A percentile compares a stretch with the other conserved stretches of the same genome.
phyloP scores from a whole-genome alignment of 352 stramenopile species.

The Blastocystis sp. region DNA sequence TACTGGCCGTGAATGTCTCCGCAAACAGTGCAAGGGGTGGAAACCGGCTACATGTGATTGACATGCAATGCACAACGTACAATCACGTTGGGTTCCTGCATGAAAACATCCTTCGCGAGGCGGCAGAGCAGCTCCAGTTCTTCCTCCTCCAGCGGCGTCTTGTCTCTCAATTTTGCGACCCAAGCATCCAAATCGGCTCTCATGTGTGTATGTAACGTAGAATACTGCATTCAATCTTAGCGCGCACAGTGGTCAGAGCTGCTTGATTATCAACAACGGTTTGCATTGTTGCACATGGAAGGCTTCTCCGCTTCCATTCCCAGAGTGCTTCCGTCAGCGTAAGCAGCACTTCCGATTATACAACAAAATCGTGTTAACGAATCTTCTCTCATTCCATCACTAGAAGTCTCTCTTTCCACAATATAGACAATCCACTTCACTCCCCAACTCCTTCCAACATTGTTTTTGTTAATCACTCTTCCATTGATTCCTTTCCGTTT shows the following conservation, averaged over 20 bases:
- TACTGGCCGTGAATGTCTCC: slow-evolving; percentile 85
- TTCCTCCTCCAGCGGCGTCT: slow-evolving; percentile 80
- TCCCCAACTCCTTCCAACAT: not conserved
- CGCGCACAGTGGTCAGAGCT: slow-evolving; percentile 27
- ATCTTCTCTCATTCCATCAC: too few relatives aligned
- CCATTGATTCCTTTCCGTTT: not conserved
- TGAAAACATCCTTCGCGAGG: slow-evolving; percentile 83
- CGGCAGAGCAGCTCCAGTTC: slow-evolving; percentile 84
- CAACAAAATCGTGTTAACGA: too few relatives aligned
- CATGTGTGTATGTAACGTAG: not conserved
- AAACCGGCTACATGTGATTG: slow-evolving; percentile 68
- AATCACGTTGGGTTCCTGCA: slow-evolving; percentile 80
- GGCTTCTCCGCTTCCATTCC: too few relatives aligned
- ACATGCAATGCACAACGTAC: not conserved
- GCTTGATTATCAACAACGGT: not conserved
- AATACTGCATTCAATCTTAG: slow-evolving; percentile 7
- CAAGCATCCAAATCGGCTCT: slow-evolving; percentile 79
- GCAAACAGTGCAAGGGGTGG: slow-evolving; percentile 82
- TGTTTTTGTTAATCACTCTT: not conserved
- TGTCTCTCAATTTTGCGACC: slow-evolving; percentile 79
- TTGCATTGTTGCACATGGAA: too few relatives aligned
- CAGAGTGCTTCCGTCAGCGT: too few relatives aligned
- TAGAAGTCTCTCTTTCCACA: too few relatives aligned
- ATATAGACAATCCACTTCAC: not conserved
- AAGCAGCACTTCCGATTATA: too few relatives aligned